These are phyloP conservation scores for Anisodus acutangulus DNA, from an alignment of 257 asterid species.

Conservation along the genomic window DNA sequence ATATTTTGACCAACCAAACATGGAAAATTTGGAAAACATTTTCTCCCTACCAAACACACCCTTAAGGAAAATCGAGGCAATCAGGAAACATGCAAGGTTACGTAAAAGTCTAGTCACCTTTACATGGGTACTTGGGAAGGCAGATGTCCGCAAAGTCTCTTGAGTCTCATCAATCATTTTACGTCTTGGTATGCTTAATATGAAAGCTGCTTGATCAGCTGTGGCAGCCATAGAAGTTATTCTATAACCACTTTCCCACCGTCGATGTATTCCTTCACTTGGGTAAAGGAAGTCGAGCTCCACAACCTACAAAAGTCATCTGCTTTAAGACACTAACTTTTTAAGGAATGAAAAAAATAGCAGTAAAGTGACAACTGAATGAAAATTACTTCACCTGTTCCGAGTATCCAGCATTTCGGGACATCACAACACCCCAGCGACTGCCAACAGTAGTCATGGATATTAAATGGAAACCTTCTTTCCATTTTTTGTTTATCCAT, in stretches of 20 bases:
- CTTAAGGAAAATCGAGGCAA: not conserved
- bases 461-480: constrained; percentile 97
- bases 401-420: constrained; percentile 86
- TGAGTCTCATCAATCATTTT: constrained; percentile 93
- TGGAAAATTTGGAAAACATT: no score
- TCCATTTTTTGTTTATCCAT: constrained; percentile 99
- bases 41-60: no score
- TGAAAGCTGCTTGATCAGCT: constrained; percentile 88
- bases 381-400: constrained; percentile 66
- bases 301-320: constrained; percentile 58
- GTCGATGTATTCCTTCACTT: constrained; percentile 92
- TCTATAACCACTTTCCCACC: constrained; percentile 95
- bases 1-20: no score
- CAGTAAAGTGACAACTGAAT: not conserved
- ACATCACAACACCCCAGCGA: constrained; percentile 99
- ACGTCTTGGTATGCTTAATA: constrained; percentile 85
- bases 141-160: constrained; percentile 94
- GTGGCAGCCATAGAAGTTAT: constrained; percentile 96
- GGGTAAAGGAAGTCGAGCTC: constrained; percentile 97
- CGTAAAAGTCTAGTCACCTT: constrained; percentile 41
- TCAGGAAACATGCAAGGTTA: not conserved
- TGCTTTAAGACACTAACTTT: constrained; percentile 1
- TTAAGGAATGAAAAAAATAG: not conserved
- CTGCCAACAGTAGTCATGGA: constrained; percentile 99
- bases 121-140: constrained; percentile 90